phyloP scores from a whole-genome alignment of 1,139 yeast genomes.

The Kodamaea alishanica region DNA sequence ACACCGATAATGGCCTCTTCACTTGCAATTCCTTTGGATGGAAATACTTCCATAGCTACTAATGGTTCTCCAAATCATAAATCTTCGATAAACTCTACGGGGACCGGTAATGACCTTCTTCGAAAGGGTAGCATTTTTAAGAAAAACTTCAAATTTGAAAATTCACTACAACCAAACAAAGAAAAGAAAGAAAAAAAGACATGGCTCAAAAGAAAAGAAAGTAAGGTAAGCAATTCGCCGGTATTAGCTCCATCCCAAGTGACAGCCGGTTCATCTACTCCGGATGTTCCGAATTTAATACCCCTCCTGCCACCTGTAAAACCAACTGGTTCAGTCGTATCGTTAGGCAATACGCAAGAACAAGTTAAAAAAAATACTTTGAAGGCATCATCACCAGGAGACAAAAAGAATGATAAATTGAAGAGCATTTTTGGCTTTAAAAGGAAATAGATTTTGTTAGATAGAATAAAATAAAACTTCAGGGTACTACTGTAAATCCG shows the following conservation, averaged over 20 bases:
- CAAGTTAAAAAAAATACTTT: no score
- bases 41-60: background rate
- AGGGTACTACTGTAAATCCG: background rate
- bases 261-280: no score
- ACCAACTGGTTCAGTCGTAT: no score
- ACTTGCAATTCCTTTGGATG: background rate
- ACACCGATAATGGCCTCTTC: no score
- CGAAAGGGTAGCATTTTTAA: slow-evolving; percentile 23
- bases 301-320: no score
- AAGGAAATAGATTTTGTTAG: slow-evolving; percentile 18
- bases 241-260: no score
- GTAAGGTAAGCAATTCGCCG: slow-evolving; percentile 12
- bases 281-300: no score
- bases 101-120: no score
- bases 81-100: no score
- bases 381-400: no score
- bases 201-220: slow-evolving; percentile 40
- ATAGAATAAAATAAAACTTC: background rate
- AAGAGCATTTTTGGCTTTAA: slow-evolving; percentile 41
- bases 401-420: slow-evolving; percentile 16
- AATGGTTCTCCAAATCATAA: no score
- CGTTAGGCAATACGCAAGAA: no score
- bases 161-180: slow-evolving; percentile 3
- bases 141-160: slow-evolving; percentile 30
- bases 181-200: slow-evolving; percentile 33